Percentiles rank a stretch among this genome's conserved stretches.
Evolutionary conservation across 2,329 filamentous ascomycete genomes (phyloP).

Genomic region (Penicillium sp.): DNA sequence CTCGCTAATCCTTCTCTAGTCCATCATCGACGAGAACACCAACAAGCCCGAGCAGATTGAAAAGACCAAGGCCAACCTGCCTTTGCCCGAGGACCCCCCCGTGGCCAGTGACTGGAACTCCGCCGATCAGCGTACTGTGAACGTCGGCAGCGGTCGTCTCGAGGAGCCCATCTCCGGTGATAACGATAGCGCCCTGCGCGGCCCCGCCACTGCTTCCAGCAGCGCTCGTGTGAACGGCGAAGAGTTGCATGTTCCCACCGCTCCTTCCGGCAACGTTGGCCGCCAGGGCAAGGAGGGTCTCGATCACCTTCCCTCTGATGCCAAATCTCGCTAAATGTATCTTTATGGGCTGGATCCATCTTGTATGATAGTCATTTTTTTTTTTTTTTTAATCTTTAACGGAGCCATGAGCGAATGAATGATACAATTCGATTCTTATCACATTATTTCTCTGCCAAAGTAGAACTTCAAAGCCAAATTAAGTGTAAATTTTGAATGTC

Average conservation of each 20-base stretch:
- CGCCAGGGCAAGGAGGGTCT: slow-evolving; percentile 61
- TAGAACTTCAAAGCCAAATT: background rate
- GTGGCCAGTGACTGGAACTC: slow-evolving; percentile 76
- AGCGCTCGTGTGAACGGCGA: slow-evolving; percentile 50
- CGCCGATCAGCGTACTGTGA: slow-evolving; percentile 64
- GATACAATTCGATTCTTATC: background rate
- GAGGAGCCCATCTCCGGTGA: slow-evolving; percentile 54
- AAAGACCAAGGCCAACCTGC: slow-evolving; percentile 68
- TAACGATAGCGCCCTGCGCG: slow-evolving; percentile 53
- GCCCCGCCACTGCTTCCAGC: slow-evolving; percentile 58
- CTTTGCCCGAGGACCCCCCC: slow-evolving; percentile 75
- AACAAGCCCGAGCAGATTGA: slow-evolving; percentile 65
- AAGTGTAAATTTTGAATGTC: background rate
- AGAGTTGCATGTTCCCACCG: slow-evolving; percentile 55
- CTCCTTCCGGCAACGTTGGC: slow-evolving; percentile 51
- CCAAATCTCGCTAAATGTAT: slow-evolving; percentile 49
- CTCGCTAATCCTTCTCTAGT: slow-evolving; percentile 23
- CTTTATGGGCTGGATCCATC: slow-evolving; percentile 18
- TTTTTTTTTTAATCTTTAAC: background rate
- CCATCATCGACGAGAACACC: slow-evolving; percentile 40
- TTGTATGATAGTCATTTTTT: slow-evolving; percentile 20
- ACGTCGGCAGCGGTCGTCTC: slow-evolving; percentile 64
- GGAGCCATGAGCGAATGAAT: slow-evolving; percentile 17
- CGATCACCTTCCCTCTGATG: slow-evolving; percentile 59
- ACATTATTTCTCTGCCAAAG: background rate